These are phyloP conservation scores for Xerocomellus dryophilus DNA, from an alignment of 768 basidiomycete genomes.

Conservation along the genomic window DNA sequence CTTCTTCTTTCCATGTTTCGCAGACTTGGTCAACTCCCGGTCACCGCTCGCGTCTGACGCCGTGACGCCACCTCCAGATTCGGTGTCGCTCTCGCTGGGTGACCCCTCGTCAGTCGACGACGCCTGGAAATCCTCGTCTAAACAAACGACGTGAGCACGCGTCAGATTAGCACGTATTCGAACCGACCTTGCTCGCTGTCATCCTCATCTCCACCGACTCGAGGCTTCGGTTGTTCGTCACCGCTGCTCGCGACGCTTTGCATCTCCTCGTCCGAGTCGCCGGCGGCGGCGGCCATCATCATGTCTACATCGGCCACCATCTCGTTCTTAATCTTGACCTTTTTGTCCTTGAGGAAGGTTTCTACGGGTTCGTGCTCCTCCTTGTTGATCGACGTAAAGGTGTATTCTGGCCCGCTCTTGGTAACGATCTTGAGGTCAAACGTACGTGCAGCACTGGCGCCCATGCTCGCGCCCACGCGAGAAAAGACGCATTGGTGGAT, in stretches of 20 bases:
- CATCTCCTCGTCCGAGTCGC: slow-evolving; percentile 79
- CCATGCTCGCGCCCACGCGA: slow-evolving; percentile 84
- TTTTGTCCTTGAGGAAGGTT: slow-evolving; percentile 84
- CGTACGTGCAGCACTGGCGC: slow-evolving; percentile 79
- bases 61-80: slow-evolving; percentile 62
- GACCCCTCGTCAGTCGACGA: slow-evolving; percentile 87
- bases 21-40: slow-evolving; percentile 50
- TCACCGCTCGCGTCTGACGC: slow-evolving; percentile 86
- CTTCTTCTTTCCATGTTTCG: slow-evolving; percentile 37
- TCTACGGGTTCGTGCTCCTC: slow-evolving; percentile 90
- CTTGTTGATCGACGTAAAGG: slow-evolving; percentile 92
- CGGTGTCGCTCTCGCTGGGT: slow-evolving; percentile 69
- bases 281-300: slow-evolving; percentile 60
- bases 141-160: slow-evolving; percentile 1
- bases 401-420: slow-evolving; percentile 79
- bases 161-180: background rate
- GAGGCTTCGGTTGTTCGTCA: slow-evolving; percentile 53
- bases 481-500: slow-evolving; percentile 92
- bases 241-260: slow-evolving; percentile 75
- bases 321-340: slow-evolving; percentile 92
- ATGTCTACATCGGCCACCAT: slow-evolving; percentile 86
- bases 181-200: slow-evolving; percentile 69
- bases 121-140: slow-evolving; percentile 90
- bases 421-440: slow-evolving; percentile 92
- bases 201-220: slow-evolving; percentile 55